A percentile compares a stretch with the other conserved stretches of the same genome.
Evolutionary conservation across 2,329 filamentous ascomycete genomes (phyloP).

Genomic region (Fusarium nurragi): DNA sequence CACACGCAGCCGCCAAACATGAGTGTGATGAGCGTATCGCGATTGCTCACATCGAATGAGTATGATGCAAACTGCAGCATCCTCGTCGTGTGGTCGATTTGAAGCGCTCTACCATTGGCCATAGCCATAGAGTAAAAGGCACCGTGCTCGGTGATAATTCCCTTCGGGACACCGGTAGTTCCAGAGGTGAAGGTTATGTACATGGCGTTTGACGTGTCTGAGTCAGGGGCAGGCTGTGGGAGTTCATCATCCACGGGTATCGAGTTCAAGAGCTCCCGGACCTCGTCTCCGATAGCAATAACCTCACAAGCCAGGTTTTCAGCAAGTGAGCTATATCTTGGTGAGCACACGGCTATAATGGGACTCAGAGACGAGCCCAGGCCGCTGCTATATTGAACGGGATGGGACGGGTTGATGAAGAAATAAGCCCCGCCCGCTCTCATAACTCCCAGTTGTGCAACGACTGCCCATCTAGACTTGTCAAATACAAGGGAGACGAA

Average conservation of each 20-base stretch:
- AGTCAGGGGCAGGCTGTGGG: neutral
- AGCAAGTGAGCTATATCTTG: neutral
- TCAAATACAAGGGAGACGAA: slow-evolving; percentile 5
- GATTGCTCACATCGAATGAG: slow-evolving; percentile 5
- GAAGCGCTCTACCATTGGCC: neutral
- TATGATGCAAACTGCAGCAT: slow-evolving; percentile 9
- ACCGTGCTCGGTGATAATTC: neutral
- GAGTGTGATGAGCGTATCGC: neutral
- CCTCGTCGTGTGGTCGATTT: neutral
- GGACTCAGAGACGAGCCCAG: neutral
- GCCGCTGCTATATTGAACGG: neutral
- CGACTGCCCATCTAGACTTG: slow-evolving; percentile 7
- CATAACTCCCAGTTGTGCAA: neutral
- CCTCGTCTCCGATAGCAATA: neutral
- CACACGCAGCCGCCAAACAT: neutral
- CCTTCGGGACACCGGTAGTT: neutral
- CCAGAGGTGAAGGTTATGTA: slow-evolving; percentile 1
- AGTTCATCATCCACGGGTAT: neutral
- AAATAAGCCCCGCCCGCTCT: slow-evolving; percentile 1
- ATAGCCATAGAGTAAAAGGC: slow-evolving; percentile 3
- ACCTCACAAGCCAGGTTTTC: neutral
- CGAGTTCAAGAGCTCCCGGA: neutral
- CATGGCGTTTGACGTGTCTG: neutral
- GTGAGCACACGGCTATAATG: neutral
- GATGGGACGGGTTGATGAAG: slow-evolving; percentile 5